Conservation (phyloP, 352 stramenopile genomes). For the Globisporangium radiosum region DNA sequence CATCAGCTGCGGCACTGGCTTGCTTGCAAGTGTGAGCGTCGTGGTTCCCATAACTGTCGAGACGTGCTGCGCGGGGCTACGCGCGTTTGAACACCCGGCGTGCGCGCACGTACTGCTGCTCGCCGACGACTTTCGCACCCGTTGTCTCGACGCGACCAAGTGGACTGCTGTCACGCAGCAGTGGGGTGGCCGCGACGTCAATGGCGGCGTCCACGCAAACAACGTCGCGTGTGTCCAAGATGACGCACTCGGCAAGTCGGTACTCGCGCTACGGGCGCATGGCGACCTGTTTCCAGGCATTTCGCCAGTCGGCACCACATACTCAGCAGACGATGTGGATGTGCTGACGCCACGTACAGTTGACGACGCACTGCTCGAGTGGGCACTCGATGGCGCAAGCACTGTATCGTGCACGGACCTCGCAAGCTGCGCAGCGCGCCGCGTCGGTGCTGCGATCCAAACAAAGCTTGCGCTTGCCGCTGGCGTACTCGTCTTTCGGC, state of each 20-base stretch:
- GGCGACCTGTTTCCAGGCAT: constrained; percentile 40
- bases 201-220: constrained; percentile 47
- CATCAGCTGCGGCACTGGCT: constrained; percentile 48
- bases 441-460: constrained; percentile 51
- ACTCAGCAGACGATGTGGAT: constrained; percentile 3
- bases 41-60: constrained; percentile 32
- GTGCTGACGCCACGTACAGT: constrained; percentile 14
- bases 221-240: constrained; percentile 44
- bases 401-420: constrained; percentile 33
- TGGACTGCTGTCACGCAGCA: constrained; percentile 43
- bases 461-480: constrained; percentile 34
- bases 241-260: constrained; percentile 16
- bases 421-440: constrained; percentile 28
- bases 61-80: constrained; percentile 42
- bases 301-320: constrained; percentile 23
- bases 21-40: constrained; percentile 28
- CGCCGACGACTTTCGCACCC: constrained; percentile 37
- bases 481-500: constrained; percentile 37
- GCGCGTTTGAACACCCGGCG: constrained; percentile 26
- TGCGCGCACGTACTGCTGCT: constrained; percentile 49
- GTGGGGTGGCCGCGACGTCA: constrained; percentile 51
- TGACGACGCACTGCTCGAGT: constrained; percentile 40
- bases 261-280: constrained; percentile 42
- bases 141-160: constrained; percentile 32
- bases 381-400: constrained; percentile 40